Conservation (phyloP, 352 stramenopile genomes). For the Discostella stelligera region DNA sequence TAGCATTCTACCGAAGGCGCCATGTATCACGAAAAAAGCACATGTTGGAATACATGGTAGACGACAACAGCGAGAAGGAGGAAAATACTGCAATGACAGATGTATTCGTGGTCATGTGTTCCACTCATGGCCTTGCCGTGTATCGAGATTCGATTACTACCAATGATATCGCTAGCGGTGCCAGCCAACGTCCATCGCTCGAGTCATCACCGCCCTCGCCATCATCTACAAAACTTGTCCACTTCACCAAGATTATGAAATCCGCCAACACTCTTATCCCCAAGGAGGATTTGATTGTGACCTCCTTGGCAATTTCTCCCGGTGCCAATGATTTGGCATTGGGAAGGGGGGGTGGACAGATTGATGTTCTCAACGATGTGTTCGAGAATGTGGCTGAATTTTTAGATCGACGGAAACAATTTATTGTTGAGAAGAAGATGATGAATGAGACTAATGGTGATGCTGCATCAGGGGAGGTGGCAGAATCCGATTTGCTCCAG, state of each 20-base stretch:
- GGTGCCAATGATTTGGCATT: slow-evolving; percentile 65
- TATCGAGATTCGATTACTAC: slow-evolving; percentile 36
- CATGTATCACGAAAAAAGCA: slow-evolving; percentile 12
- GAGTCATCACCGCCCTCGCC: not conserved
- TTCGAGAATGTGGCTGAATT: slow-evolving; percentile 58
- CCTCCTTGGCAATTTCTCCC: slow-evolving; percentile 48
- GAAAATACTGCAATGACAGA: slow-evolving; percentile 10
- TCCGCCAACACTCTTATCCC: slow-evolving; percentile 22
- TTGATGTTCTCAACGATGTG: slow-evolving; percentile 63
- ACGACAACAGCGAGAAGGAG: not conserved
- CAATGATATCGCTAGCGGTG: not conserved
- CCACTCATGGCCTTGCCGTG: slow-evolving; percentile 27
- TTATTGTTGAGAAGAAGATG: slow-evolving; percentile 2
- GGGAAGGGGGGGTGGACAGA: slow-evolving; percentile 59
- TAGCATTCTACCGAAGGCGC: slow-evolving; percentile 26
- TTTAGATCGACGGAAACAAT: slow-evolving; percentile 21
- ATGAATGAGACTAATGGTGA: not conserved
- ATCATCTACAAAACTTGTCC: slow-evolving; percentile 24
- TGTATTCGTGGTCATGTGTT: slow-evolving; percentile 43
- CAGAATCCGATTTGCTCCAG: not conserved
- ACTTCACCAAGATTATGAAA: slow-evolving; percentile 28
- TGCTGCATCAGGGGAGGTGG: not conserved
- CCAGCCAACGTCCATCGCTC: not conserved
- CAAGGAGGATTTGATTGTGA: slow-evolving; percentile 33
- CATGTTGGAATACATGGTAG: slow-evolving; percentile 7